A percentile compares a stretch with the other conserved stretches of the same genome.
Evolutionary conservation across 257 asterid genomes (phyloP).

Genomic region (Ilex aquifolium): DNA sequence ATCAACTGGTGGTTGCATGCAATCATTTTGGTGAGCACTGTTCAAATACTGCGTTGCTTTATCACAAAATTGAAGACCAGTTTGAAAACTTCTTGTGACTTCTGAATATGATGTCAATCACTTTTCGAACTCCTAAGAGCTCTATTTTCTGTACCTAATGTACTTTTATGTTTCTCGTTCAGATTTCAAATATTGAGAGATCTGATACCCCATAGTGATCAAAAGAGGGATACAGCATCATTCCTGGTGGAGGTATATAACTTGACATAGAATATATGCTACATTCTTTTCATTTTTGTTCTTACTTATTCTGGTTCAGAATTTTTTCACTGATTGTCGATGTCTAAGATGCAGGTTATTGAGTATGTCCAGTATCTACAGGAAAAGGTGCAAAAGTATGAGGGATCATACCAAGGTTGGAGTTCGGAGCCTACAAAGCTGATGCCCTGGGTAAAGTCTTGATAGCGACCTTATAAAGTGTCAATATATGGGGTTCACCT

Average conservation of each 20-base stretch:
- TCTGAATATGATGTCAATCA: neutral
- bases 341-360: neutral
- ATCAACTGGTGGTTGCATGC: too few species aligned
- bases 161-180: conserved; percentile 12
- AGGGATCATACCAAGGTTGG: neutral
- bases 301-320: neutral
- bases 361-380: neutral
- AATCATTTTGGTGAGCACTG: too few species aligned
- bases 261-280: conserved; percentile 3
- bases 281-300: neutral
- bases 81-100: too few species aligned
- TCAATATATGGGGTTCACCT: neutral
- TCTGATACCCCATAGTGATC: conserved; percentile 78
- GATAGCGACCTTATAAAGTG: conserved; percentile 1
- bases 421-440: conserved; percentile 1
- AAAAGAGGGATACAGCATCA: conserved; percentile 91
- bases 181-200: conserved; percentile 88
- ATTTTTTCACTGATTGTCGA: neutral
- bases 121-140: neutral
- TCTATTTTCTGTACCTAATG: neutral
- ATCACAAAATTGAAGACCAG: neutral
- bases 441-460: conserved; percentile 70
- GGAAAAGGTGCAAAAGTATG: conserved; percentile 1
- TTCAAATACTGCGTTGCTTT: too few species aligned
- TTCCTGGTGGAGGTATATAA: conserved; percentile 69